Base-by-base conservation (phyloP, 176 grass and related monocot genomes). In the Typha latifolia region DNA sequence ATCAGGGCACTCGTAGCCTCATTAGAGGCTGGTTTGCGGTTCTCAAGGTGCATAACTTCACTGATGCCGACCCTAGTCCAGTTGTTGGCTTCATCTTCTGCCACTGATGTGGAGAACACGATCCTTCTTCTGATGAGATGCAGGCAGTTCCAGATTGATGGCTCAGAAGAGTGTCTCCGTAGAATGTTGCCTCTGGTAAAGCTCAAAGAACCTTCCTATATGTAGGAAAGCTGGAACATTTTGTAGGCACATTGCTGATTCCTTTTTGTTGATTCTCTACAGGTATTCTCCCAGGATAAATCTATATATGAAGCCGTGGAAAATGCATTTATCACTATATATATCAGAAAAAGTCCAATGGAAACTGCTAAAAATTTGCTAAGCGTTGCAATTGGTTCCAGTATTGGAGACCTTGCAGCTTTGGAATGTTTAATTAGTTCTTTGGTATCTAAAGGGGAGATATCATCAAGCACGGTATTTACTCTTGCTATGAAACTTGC, bases 211-310 rank as follows among this genome's bases (percentile, higher is more conserved):
- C 15, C 47, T 68, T 14, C 19, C 22, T 68, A 26, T 51, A 9
- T 49, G 48, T 68, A 50, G 16, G 14, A 14, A 14, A 49, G 37
- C 18, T 32, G 31, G 52, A 65, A 19, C 4, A 53, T 18, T 70
- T 51, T 74, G 26, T 20, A 48, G 49, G 37, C 48, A 57, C 49
- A 49, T 24, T 80, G 32, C 22, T 79, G 47, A 75, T 3, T 14
- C 66, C 47, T 76, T 81, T 14, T 34, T 0, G 0, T 37, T 4
- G 0, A 37, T 6, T 19, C 34, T 74, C 71, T 75, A 56, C 80
- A 96, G 92, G 83, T 96, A 59, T 96, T 96, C 77, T 96, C 93
- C 67, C 93, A 89, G 75, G 93, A 96, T 63, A 96, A 96, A 51
- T 89, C 93, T 34, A 96, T 96, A 75, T 89, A 89, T 78, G 88